A percentile compares a stretch with the other conserved stretches of the same genome.
phyloP scores from a whole-genome alignment of 495 filamentous ascomycete genomes.

The Jackrogersella multiformis region DNA sequence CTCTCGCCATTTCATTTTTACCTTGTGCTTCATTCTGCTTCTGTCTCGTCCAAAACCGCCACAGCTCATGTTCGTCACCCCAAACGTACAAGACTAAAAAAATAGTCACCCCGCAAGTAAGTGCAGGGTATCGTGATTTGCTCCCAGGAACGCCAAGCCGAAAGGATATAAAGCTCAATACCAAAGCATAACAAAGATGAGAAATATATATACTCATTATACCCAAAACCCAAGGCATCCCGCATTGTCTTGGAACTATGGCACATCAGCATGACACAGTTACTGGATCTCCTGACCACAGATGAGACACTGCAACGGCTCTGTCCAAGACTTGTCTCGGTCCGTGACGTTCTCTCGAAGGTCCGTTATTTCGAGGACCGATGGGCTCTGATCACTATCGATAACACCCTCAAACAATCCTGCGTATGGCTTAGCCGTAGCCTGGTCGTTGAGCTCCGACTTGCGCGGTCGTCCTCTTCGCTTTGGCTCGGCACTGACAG shows the following conservation, averaged over 20 bases:
- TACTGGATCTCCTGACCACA: constrained; percentile 52
- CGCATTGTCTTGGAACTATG: background rate
- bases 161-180: constrained; percentile 18
- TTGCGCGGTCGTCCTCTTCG: constrained; percentile 47
- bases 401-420: constrained; percentile 55
- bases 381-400: constrained; percentile 47
- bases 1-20: background rate
- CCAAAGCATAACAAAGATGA: constrained; percentile 6
- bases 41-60: background rate
- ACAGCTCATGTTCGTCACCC: background rate
- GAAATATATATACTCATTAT: constrained; percentile 23
- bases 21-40: constrained; percentile 14
- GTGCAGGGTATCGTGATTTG: constrained; percentile 41
- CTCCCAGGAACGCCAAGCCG: constrained; percentile 35
- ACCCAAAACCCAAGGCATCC: background rate
- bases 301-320: constrained; percentile 54
- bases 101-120: constrained; percentile 34
- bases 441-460: constrained; percentile 42
- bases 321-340: constrained; percentile 58
- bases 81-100: constrained; percentile 17
- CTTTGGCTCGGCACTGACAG: constrained; percentile 29
- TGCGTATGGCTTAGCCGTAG: constrained; percentile 52
- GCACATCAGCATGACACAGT: background rate
- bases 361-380: constrained; percentile 54
- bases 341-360: constrained; percentile 52